These are phyloP conservation scores for Neofusicoccum cordaticola DNA, from an alignment of 2,329 filamentous ascomycete genomes.

Conservation along the genomic window DNA sequence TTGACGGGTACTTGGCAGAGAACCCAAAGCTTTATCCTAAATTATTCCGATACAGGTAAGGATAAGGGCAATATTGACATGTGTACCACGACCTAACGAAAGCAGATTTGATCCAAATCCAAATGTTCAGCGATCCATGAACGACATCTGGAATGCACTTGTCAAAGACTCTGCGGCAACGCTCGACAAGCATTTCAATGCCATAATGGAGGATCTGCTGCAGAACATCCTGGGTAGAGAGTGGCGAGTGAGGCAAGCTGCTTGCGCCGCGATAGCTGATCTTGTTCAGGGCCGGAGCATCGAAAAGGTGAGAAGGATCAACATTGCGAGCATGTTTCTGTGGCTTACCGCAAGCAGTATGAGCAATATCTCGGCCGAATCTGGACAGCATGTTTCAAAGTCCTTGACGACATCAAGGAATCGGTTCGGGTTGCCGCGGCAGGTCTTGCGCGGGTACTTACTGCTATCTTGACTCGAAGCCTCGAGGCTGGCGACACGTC, in stretches of 20 bases:
- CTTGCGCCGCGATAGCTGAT: conserved; percentile 85
- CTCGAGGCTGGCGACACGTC: conserved; percentile 74
- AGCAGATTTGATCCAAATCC: conserved; percentile 79
- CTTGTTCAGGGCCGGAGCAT: conserved; percentile 74
- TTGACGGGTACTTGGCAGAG: conserved; percentile 64
- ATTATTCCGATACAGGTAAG: conserved; percentile 75
- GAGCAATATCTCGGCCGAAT: conserved; percentile 81
- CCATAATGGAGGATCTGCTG: conserved; percentile 83
- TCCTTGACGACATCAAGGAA: conserved; percentile 93
- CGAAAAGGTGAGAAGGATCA: conserved; percentile 34
- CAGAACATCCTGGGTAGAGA: conserved; percentile 84
- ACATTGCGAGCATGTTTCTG: no score
- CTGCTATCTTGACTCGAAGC: conserved; percentile 79
- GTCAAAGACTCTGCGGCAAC: conserved; percentile 80
- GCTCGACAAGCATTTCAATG: conserved; percentile 78
- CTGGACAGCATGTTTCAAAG: conserved; percentile 82
- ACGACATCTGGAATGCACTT: conserved; percentile 95
- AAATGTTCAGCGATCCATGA: conserved; percentile 93
- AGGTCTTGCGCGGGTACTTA: conserved; percentile 77
- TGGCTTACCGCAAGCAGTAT: conserved; percentile 53
- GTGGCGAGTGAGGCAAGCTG: conserved; percentile 90
- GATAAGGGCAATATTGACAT: background rate
- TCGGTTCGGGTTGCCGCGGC: conserved; percentile 80
- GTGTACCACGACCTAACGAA: conserved; percentile 21
- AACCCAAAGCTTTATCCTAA: conserved; percentile 96